Base-by-base conservation (phyloP, 1,139 yeast genomes). In the Taphrina pruni region DNA sequence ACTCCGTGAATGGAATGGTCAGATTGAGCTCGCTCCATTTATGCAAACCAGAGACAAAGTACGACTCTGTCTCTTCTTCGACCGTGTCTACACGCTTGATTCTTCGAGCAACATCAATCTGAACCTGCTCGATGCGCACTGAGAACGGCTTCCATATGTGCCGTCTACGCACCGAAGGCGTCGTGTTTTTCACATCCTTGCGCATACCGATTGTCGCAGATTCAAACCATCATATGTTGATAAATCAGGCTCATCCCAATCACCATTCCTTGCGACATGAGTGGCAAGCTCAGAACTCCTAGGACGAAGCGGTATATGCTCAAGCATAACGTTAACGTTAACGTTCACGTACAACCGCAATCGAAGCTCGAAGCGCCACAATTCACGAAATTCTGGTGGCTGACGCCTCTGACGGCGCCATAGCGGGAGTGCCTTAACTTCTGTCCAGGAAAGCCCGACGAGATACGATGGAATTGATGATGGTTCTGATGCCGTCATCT, bases 11-110 rank as follows among this genome's bases (percentile, higher is more conserved):
- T 68, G 83, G 83, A 3, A 87, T 87, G 66, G 97, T 88, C 71
- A 91, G 79, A 77, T 93, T 94, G 69, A 91, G 85, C 76, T 94
- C 98, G 72, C 82, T 84, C 97, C 98, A 94, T 75, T 90, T 92
- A 69, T 88, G 88, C 71, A 90, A 81, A 0, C 97, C 87, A 6
- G 96, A 84, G 51, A 88, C 79, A 74, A 93, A 90, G 78, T 89
- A 94, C 0, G 97, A 91, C 36, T 70, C 71, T 35, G 71, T 64
- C 74, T 72, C 71, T 35, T 65, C 74, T 35, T 74, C 77, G 1
- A 75, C 75, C 69, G 85, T 83, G 75, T 88, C 92, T 72, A 87
- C 88, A 74, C 85, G 85, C 54, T 83, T 81, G 64, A 89, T 80
- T 71, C 86, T 84, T 71, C 88, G 83, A 43, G 86, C 84, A 0